Evolutionary conservation across 2,329 filamentous ascomycete species (phyloP).

Genomic region (Talaromyces amestolkiae): DNA sequence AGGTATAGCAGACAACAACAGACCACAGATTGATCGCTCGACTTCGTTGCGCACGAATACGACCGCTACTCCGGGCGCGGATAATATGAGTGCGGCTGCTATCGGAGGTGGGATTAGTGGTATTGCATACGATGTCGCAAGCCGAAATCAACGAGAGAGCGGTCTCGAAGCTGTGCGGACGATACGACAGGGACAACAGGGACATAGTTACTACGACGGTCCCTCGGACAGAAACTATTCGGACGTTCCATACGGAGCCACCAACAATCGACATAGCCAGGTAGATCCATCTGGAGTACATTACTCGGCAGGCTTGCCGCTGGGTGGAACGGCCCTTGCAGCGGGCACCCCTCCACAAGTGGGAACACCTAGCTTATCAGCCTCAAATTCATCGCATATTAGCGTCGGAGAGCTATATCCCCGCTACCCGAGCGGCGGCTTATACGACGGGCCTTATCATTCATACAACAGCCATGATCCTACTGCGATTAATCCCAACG

Average conservation of each 20-base stretch:
- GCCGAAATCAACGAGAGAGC: constrained; percentile 63
- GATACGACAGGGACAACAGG: constrained; percentile 27
- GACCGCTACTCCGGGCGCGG: constrained; percentile 59
- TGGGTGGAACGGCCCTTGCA: constrained; percentile 34
- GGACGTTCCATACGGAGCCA: constrained; percentile 39
- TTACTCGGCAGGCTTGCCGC: neutral
- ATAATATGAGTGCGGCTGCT: constrained; percentile 64
- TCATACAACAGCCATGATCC: constrained; percentile 44
- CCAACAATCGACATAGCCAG: neutral
- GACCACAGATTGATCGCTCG: constrained; percentile 26
- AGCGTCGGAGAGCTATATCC: constrained; percentile 49
- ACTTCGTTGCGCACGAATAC: constrained; percentile 35
- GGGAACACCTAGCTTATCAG: constrained; percentile 31
- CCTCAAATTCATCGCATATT: constrained; percentile 42
- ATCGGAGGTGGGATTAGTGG: constrained; percentile 65
- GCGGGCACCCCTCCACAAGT: constrained; percentile 35
- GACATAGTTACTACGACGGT: constrained; percentile 11
- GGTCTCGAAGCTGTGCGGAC: constrained; percentile 61
- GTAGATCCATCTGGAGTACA: neutral
- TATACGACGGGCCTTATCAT: constrained; percentile 62
- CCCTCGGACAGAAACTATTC: constrained; percentile 23
- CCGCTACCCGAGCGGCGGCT: constrained; percentile 34
- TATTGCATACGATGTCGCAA: constrained; percentile 65
- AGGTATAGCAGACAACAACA: neutral
- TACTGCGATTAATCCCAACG: constrained; percentile 67